Conservation (phyloP, 1,284 basidiomycete species). For the Spongispora temasekensis region DNA sequence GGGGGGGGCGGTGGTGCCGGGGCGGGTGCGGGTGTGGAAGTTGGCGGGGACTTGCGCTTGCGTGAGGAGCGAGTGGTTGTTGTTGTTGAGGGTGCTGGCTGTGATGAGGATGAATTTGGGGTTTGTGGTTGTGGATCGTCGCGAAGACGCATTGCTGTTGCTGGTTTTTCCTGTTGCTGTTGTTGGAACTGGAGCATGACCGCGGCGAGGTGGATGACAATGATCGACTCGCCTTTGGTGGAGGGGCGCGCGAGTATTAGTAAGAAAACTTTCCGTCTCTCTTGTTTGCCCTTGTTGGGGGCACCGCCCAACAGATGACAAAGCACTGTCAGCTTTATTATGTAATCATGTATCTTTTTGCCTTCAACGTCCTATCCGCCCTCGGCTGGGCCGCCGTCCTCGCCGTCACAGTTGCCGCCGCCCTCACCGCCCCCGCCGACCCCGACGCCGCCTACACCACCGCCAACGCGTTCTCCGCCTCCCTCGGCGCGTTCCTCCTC, state of each 20-base stretch:
- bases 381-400: constrained; percentile 78
- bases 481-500: constrained; percentile 36
- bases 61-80: constrained; percentile 39
- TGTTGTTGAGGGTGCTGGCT: constrained; percentile 35
- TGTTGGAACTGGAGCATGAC: constrained; percentile 38
- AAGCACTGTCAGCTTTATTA: constrained; percentile 13
- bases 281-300: constrained; percentile 27
- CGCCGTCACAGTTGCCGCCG: constrained; percentile 28
- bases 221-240: constrained; percentile 38
- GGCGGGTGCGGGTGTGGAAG: constrained; percentile 20
- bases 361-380: constrained; percentile 77
- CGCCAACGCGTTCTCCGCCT: constrained; percentile 25
- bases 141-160: constrained; percentile 61
- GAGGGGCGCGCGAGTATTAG: constrained; percentile 40
- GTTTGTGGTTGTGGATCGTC: constrained; percentile 46
- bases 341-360: constrained; percentile 60
- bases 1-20: constrained; percentile 37
- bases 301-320: neutral
- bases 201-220: constrained; percentile 35
- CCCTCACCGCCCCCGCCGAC: constrained; percentile 37
- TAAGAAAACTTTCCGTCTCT: constrained; percentile 35
- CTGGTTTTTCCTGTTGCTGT: constrained; percentile 34
- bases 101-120: constrained; percentile 18
- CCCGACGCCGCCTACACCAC: neutral
- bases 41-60: constrained; percentile 54